These are phyloP conservation scores for Dioscorea zingiberensis DNA, from an alignment of 106 monocot species.

Conservation along the genomic window DNA sequence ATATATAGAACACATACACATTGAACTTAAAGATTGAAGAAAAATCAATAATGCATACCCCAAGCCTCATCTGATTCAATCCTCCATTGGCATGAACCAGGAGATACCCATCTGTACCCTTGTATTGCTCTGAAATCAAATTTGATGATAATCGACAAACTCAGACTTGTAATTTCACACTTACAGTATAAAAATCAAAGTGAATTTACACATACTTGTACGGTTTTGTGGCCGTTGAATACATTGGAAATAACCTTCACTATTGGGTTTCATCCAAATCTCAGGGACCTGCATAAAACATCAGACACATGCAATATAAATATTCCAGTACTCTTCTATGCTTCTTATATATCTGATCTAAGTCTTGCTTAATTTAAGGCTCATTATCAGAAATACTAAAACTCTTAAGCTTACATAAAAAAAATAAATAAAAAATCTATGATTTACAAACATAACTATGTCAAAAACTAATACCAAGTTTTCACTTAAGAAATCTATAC, in stretches of 20 bases:
- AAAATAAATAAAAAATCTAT: too few relatives aligned
- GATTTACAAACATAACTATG: too few relatives aligned
- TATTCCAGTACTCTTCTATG: too few relatives aligned
- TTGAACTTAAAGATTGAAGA: background rate
- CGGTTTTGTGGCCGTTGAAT: constrained; percentile 34
- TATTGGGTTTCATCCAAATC: constrained; percentile 39
- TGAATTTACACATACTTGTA: constrained; percentile 19
- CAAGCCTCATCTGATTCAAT: constrained; percentile 87
- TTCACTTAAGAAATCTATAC: too few relatives aligned
- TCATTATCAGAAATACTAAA: too few relatives aligned
- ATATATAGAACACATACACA: too few relatives aligned
- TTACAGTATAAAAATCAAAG: background rate
- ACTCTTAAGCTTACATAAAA: too few relatives aligned
- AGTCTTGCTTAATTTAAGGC: too few relatives aligned
- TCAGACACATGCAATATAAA: too few relatives aligned
- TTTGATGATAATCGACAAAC: background rate
- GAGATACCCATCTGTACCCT: constrained; percentile 51
- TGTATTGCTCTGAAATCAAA: constrained; percentile 11
- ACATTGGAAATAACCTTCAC: constrained; percentile 29
- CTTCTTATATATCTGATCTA: too few relatives aligned
- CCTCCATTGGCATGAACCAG: constrained; percentile 81
- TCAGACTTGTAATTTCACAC: background rate
- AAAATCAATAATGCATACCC: constrained; percentile 32
- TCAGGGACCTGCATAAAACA: constrained; percentile 28
- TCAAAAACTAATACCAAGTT: too few relatives aligned